A percentile compares a stretch with the other conserved stretches of the same genome.
Evolutionary conservation across 257 asterid species (phyloP).

Genomic region (Osmanthus fragrans): DNA sequence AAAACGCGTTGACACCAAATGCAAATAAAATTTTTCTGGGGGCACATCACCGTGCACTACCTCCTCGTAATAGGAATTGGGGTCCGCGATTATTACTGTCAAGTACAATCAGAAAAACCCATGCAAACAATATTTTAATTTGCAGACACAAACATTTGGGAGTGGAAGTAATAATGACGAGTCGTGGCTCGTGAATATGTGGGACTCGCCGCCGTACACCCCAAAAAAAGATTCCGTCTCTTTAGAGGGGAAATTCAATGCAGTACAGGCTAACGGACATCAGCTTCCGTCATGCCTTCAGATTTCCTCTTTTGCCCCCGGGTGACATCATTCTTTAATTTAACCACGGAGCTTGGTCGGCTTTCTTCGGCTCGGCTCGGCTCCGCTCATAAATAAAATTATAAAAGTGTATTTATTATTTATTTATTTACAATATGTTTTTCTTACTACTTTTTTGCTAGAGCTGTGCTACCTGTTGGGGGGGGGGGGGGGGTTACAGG

Average conservation of each 20-base stretch:
- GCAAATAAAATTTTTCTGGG: not conserved
- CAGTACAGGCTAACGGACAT: not conserved
- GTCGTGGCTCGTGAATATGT: not conserved
- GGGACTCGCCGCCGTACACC: not conserved
- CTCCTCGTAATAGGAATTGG: no score
- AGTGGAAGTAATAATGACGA: not conserved
- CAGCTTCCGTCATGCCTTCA: not conserved
- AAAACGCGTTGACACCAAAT: no score
- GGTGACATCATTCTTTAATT: not conserved
- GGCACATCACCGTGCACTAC: no score
- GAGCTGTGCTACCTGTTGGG: no score
- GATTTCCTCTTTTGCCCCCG: not conserved
- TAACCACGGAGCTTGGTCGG: not conserved
- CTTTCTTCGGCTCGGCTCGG: not conserved
- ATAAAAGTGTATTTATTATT: not conserved
- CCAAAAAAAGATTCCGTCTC: not conserved
- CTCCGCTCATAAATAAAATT: not conserved
- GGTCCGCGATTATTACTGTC: no score
- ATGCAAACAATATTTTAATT: not conserved
- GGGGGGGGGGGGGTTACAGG: no score
- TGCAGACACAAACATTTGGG: not conserved
- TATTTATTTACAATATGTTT: no score
- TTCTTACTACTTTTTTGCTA: not conserved
- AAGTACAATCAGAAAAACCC: no score
- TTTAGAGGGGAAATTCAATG: not conserved